These are phyloP conservation scores for Hanseniaspora clermontiae DNA, from an alignment of 805 yeast genomes.

Conservation along the genomic window DNA sequence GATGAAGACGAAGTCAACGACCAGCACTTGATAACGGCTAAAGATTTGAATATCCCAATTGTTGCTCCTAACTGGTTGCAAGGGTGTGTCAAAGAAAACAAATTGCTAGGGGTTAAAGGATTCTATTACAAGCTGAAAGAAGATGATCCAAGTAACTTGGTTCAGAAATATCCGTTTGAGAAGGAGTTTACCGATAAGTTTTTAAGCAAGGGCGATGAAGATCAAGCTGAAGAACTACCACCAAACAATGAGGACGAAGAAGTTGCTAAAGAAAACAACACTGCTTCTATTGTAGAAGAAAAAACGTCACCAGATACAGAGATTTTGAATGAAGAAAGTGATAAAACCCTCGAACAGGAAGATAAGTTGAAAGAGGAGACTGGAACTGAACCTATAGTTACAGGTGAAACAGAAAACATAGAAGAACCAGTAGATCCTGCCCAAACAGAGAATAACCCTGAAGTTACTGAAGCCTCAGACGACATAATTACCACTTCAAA, in stretches of 20 bases:
- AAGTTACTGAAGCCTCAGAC: slow-evolving; percentile 2
- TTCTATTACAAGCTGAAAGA: slow-evolving; percentile 35
- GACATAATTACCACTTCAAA: neutral
- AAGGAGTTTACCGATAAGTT: slow-evolving; percentile 2
- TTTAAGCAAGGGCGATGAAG: neutral
- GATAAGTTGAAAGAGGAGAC: too few relatives aligned
- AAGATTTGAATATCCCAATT: slow-evolving; percentile 76
- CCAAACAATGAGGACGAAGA: slow-evolving; percentile 15
- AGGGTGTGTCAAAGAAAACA: slow-evolving; percentile 79
- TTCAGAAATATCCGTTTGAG: neutral
- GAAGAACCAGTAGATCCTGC: slow-evolving; percentile 11
- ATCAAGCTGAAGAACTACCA: slow-evolving; percentile 12
- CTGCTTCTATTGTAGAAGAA: too few relatives aligned
- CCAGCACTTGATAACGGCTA: slow-evolving; percentile 60
- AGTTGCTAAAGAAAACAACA: slow-evolving; percentile 15
- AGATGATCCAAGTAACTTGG: slow-evolving; percentile 4
- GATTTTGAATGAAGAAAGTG: slow-evolving; percentile 6
- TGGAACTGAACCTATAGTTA: too few relatives aligned
- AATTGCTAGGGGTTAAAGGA: slow-evolving; percentile 86
- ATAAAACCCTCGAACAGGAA: neutral
- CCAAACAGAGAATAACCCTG: slow-evolving; percentile 16
- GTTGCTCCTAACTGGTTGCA: slow-evolving; percentile 94
- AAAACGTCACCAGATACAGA: slow-evolving; percentile 2
- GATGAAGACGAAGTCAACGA: slow-evolving; percentile 25
- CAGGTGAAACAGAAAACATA: slow-evolving; percentile 11